A percentile compares a stretch with the other conserved stretches of the same genome.
Evolutionary conservation across 257 asterid genomes (phyloP).

Genomic region (Leptodermis oblonga): DNA sequence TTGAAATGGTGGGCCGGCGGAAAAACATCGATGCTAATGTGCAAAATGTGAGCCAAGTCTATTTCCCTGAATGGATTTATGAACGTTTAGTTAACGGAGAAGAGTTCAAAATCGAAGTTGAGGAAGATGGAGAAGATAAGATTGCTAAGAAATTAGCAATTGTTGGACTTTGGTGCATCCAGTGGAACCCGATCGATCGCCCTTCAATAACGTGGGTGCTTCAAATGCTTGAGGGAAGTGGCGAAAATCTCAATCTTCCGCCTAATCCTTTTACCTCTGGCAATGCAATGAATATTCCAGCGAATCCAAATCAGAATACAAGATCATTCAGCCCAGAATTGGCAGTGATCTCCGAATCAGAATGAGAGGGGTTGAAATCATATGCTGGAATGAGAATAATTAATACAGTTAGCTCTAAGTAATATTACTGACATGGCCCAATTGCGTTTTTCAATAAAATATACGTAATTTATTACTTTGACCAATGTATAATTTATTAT

Average conservation of each 20-base stretch:
- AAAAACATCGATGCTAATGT: slow-evolving; percentile 8
- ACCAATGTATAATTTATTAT: too few species aligned
- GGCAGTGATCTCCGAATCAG: neutral
- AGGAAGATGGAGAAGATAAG: slow-evolving; percentile 7
- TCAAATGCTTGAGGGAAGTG: slow-evolving; percentile 38
- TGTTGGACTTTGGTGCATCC: slow-evolving; percentile 12
- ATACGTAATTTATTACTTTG: too few species aligned
- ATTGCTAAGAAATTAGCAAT: slow-evolving; percentile 21
- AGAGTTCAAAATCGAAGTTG: slow-evolving; percentile 8
- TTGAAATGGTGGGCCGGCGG: neutral
- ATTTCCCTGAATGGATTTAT: slow-evolving; percentile 37
- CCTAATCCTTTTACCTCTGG: neutral
- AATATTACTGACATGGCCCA: too few species aligned
- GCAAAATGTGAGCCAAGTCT: slow-evolving; percentile 23
- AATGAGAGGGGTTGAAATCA: too few species aligned
- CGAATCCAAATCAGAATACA: neutral
- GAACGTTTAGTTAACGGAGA: slow-evolving; percentile 24
- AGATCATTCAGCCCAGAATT: neutral
- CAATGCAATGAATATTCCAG: too few species aligned
- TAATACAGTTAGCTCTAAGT: too few species aligned
- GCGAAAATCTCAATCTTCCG: neutral
- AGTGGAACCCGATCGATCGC: slow-evolving; percentile 27
- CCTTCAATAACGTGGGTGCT: slow-evolving; percentile 32
- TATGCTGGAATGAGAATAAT: too few species aligned
- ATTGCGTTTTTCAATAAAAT: too few species aligned